A percentile compares a stretch with the other conserved stretches of the same genome.
These are phyloP conservation scores for Sugiyamaella sp. DNA, from an alignment of 1,139 yeast species.

Conservation along the genomic window DNA sequence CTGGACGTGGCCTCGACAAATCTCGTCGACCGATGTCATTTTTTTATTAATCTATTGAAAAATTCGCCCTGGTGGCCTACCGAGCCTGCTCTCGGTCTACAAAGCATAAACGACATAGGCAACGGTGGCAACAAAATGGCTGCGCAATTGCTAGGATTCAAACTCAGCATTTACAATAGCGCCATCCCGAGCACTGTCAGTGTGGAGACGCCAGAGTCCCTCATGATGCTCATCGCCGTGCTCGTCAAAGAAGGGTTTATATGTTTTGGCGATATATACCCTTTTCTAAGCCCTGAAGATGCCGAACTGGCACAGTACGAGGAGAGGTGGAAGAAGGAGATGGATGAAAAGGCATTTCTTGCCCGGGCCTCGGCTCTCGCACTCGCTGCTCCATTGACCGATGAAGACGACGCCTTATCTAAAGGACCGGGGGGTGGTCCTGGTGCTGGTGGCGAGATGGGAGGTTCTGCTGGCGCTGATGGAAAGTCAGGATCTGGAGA, in stretches of 20 bases:
- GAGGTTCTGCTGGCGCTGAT: neutral
- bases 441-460: constrained; percentile 1
- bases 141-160: constrained; percentile 62
- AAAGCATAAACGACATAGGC: constrained; percentile 43
- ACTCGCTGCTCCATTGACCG: constrained; percentile 79
- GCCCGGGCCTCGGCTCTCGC: constrained; percentile 83
- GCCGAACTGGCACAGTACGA: constrained; percentile 50
- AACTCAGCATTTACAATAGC: constrained; percentile 43
- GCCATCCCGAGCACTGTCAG: neutral
- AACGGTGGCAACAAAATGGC: constrained; percentile 63
- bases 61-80: constrained; percentile 70
- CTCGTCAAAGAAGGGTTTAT: constrained; percentile 72
- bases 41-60: constrained; percentile 54
- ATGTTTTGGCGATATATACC: constrained; percentile 63
- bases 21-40: constrained; percentile 49
- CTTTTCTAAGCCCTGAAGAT: constrained; percentile 54
- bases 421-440: constrained; percentile 8
- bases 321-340: constrained; percentile 50
- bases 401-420: constrained; percentile 45
- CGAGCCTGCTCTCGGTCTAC: constrained; percentile 41
- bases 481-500: constrained; percentile 10
- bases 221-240: constrained; percentile 49
- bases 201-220: constrained; percentile 40
- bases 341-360: constrained; percentile 63
- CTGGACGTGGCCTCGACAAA: constrained; percentile 55